phyloP scores from a whole-genome alignment of 2,329 filamentous ascomycete genomes.

The Scedosporium apiospermum region DNA sequence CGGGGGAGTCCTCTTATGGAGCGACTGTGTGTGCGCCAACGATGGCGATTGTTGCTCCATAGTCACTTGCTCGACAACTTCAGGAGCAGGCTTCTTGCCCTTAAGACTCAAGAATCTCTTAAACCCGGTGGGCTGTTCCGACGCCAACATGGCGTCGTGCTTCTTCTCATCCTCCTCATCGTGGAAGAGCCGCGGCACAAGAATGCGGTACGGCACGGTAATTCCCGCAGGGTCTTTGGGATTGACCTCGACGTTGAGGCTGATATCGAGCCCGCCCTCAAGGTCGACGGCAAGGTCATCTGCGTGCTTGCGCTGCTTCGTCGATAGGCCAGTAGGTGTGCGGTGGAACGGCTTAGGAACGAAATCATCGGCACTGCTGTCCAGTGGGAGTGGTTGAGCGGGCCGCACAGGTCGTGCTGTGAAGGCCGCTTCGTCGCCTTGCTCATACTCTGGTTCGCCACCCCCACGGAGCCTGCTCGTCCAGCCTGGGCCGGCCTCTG shows the following conservation, averaged over 20 bases:
- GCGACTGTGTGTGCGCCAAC: neutral
- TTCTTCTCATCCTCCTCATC: conserved; percentile 31
- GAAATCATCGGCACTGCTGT: neutral
- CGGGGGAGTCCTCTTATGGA: neutral
- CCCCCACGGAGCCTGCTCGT: conserved; percentile 28
- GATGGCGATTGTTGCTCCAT: neutral
- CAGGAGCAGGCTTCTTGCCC: conserved; percentile 18
- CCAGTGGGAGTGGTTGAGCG: conserved; percentile 7
- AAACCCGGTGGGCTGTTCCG: conserved; percentile 23
- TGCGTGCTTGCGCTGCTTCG: conserved; percentile 48
- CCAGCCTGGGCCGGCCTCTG: neutral
- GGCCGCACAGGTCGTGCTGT: conserved; percentile 28
- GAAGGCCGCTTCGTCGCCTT: conserved; percentile 50
- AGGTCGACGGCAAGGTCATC: conserved; percentile 59
- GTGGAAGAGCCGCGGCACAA: conserved; percentile 70
- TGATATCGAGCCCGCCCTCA: conserved; percentile 76
- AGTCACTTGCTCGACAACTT: neutral
- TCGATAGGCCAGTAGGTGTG: conserved; percentile 58
- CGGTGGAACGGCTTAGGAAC: conserved; percentile 45
- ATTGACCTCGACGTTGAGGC: conserved; percentile 81
- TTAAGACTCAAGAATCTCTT: conserved; percentile 36
- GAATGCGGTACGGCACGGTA: conserved; percentile 75
- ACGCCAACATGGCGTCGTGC: conserved; percentile 11
- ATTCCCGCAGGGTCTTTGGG: conserved; percentile 78
- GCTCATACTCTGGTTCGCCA: conserved; percentile 37